These are phyloP conservation scores for Cerrena zonata DNA, from an alignment of 1,284 basidiomycete species.

Conservation along the genomic window DNA sequence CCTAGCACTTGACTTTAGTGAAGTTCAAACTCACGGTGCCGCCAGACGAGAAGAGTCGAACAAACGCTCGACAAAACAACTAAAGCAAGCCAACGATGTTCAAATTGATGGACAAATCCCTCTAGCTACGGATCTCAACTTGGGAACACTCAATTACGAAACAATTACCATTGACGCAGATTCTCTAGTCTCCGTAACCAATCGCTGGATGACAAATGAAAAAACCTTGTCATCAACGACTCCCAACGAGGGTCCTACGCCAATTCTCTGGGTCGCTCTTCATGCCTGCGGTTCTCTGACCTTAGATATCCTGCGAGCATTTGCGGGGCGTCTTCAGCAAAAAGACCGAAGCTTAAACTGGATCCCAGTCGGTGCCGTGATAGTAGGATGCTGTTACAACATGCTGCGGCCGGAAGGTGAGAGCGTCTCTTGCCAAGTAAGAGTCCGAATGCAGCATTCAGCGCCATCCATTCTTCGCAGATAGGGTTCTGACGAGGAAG, in stretches of 20 bases:
- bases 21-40: constrained; percentile 40
- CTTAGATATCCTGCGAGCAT: constrained; percentile 38
- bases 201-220: constrained; percentile 35
- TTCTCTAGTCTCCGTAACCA: constrained; percentile 34
- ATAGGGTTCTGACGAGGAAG: constrained; percentile 7
- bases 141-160: constrained; percentile 41
- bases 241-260: constrained; percentile 23
- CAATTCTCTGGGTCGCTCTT: constrained; percentile 58
- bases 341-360: constrained; percentile 20
- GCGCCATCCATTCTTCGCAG: constrained; percentile 30
- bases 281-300: constrained; percentile 53
- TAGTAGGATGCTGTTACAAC: constrained; percentile 53
- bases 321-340: constrained; percentile 20
- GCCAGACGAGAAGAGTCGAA: constrained; percentile 24
- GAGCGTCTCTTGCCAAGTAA: constrained; percentile 32
- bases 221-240: neutral
- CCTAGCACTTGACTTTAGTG: constrained; percentile 47
- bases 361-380: constrained; percentile 35
- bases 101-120: neutral
- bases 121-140: neutral
- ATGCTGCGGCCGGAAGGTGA: constrained; percentile 35
- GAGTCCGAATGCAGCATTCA: constrained; percentile 35
- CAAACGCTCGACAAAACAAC: constrained; percentile 19
- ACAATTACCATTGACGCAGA: constrained; percentile 45
- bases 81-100: constrained; percentile 3